Conservation (phyloP, 1,284 basidiomycete species). For the Meira miltonrushii region DNA sequence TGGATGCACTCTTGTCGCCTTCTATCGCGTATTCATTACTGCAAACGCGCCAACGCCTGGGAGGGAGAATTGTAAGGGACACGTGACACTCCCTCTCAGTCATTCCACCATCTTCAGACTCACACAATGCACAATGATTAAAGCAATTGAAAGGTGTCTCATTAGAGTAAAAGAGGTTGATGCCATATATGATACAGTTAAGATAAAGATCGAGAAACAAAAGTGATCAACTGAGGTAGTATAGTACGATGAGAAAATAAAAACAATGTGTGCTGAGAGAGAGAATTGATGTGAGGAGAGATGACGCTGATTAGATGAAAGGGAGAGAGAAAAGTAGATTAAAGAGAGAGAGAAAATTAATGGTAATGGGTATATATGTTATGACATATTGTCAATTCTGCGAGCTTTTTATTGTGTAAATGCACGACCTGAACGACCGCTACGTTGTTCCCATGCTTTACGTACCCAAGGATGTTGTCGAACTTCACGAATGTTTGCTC, state of each 20-base stretch:
- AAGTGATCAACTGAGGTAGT: background rate
- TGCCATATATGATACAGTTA: background rate
- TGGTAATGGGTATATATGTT: background rate
- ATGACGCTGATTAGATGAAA: background rate
- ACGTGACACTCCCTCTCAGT: too few relatives aligned
- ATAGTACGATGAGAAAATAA: too few relatives aligned
- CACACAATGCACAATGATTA: too few relatives aligned
- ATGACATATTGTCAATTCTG: too few relatives aligned
- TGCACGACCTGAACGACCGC: background rate
- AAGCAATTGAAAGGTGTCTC: too few relatives aligned
- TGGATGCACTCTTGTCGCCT: too few relatives aligned
- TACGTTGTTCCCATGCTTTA: slow-evolving; percentile 8
- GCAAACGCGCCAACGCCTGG: too few relatives aligned
- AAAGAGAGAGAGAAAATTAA: background rate
- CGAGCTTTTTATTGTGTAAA: too few relatives aligned
- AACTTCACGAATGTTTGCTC: slow-evolving; percentile 70
- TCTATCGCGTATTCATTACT: too few relatives aligned
- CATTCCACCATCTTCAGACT: too few relatives aligned
- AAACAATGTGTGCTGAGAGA: background rate
- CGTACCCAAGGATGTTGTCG: slow-evolving; percentile 70
- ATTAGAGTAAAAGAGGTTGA: too few relatives aligned
- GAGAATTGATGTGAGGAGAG: background rate
- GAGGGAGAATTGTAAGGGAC: too few relatives aligned
- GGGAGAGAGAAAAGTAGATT: background rate
- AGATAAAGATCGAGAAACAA: background rate